Evolutionary conservation across 225 moss, liverwort and hornwort genomes (phyloP), one percentile per base, ranked within the genome.

Genomic region (Sphagnum contortum): DNA sequence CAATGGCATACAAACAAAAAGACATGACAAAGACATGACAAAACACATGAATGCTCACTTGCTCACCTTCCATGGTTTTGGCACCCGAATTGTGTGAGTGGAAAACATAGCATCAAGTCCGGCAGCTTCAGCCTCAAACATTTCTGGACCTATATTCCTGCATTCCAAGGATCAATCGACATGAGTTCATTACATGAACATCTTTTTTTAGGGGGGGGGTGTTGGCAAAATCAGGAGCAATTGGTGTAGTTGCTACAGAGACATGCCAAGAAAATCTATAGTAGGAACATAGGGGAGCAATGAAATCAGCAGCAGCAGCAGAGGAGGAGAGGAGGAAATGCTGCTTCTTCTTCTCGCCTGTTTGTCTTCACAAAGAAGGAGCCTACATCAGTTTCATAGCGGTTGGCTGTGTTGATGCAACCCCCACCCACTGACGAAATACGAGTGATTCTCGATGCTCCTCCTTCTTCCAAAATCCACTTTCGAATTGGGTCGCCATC

Each of bases 41-140:
- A n/a, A n/a, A 29, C 29, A 29, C 29, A 29, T 29, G 29, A 29
- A 29, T 29, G 29, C 1, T 29, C 29, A 29, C 29, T 29, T 9
- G 64, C 75, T 75, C 59, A 92, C 92, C 69, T 89, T 91, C 6
- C 78, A 59, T 13, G 98, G 89, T 65, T 91, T 93, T 0, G 98
- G 98, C 65, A 98, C 84, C n/a, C 93, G 89, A 70, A 98, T 79
- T 45, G 86, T 81, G 74, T 73, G 73, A 3, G 93, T 93, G 55
- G 83, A 72, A 74, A 76, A 78, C 93, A 98, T 98, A 64, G 93
- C 93, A 64, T 84, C 66, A 48, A 98, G 77, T n/a, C 98, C 98
- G 12, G 84, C 85, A 4, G 98, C 98, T 67, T 98, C 98, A 61
- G 81, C 98, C 75, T 93, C 93, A 76, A 98, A 98, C 93, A 98